These are phyloP conservation scores for Syzygium malaccense DNA, from an alignment of 441 rosid genomes.

Conservation along the genomic window DNA sequence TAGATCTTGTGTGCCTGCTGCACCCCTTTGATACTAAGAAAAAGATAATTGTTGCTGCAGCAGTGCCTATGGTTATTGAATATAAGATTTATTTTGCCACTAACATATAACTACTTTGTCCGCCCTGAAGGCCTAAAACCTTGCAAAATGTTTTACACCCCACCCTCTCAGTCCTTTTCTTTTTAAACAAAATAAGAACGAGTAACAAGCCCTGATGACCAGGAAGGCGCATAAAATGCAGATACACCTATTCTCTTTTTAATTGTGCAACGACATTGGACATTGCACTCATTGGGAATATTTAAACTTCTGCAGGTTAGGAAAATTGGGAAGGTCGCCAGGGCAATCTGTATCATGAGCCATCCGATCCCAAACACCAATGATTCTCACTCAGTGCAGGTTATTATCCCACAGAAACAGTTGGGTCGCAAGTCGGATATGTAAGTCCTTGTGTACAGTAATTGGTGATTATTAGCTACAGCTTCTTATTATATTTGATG, in stretches of 20 bases:
- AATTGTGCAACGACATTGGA: not conserved
- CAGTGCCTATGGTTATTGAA: not conserved
- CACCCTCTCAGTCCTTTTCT: not conserved
- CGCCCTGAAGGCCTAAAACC: not conserved
- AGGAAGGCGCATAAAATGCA: not conserved
- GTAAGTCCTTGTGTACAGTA: conserved; percentile 32
- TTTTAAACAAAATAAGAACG: not conserved
- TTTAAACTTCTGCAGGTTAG: conserved; percentile 46
- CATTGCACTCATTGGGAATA: not conserved
- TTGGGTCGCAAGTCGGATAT: conserved; percentile 88
- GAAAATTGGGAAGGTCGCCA: conserved; percentile 80
- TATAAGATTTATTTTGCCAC: not conserved
- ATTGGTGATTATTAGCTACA: not conserved
- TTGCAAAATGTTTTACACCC: not conserved
- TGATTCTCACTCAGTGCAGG: conserved; percentile 85
- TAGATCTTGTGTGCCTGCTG: not conserved
- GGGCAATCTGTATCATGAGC: conserved; percentile 92
- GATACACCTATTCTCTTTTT: not conserved
- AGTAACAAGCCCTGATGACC: not conserved
- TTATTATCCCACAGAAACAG: conserved; percentile 87
- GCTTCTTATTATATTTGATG: not conserved
- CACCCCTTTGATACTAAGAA: not conserved
- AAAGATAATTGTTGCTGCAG: not conserved
- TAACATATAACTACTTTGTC: not conserved
- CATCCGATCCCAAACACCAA: conserved; percentile 78